A percentile compares a stretch with the other conserved stretches of the same genome.
Evolutionary conservation across 305 asterid genomes (phyloP).

Genomic region (Fraxinus paxiana): DNA sequence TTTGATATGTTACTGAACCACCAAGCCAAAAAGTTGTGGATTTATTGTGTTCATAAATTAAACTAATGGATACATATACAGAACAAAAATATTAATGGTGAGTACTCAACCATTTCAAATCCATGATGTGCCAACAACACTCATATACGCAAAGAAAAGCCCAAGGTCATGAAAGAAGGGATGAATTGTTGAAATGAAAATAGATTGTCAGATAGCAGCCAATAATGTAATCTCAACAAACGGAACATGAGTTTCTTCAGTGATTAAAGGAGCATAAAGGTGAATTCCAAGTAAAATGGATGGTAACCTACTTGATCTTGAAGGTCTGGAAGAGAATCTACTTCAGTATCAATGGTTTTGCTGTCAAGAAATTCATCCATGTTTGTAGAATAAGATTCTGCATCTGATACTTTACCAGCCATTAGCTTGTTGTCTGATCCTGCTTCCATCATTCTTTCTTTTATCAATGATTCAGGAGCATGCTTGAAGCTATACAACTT

Average conservation of each 20-base stretch:
- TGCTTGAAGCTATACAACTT: conserved; percentile 85
- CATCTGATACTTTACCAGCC: conserved; percentile 25
- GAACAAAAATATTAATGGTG: background rate
- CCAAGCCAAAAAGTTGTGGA: background rate
- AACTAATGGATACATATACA: background rate
- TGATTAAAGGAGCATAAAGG: background rate
- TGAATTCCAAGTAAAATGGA: conserved; percentile 18
- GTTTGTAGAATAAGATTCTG: conserved; percentile 43
- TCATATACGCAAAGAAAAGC: background rate
- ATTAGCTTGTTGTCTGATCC: conserved; percentile 36
- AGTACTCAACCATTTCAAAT: background rate
- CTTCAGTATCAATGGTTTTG: conserved; percentile 53
- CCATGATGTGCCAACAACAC: background rate
- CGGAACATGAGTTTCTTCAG: conserved; percentile 1
- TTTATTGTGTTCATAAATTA: background rate
- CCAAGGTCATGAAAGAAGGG: background rate
- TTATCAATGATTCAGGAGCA: conserved; percentile 38
- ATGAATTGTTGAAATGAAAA: conserved; percentile 1
- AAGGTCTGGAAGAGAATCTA: conserved; percentile 74
- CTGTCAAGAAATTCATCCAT: conserved; percentile 51
- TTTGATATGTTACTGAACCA: background rate
- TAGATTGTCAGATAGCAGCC: background rate
- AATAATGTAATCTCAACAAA: background rate
- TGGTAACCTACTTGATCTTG: conserved; percentile 66
- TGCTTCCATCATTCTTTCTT: conserved; percentile 43